Conservation (phyloP, 352 stramenopile genomes). For the Globisporangium takayamanum region DNA sequence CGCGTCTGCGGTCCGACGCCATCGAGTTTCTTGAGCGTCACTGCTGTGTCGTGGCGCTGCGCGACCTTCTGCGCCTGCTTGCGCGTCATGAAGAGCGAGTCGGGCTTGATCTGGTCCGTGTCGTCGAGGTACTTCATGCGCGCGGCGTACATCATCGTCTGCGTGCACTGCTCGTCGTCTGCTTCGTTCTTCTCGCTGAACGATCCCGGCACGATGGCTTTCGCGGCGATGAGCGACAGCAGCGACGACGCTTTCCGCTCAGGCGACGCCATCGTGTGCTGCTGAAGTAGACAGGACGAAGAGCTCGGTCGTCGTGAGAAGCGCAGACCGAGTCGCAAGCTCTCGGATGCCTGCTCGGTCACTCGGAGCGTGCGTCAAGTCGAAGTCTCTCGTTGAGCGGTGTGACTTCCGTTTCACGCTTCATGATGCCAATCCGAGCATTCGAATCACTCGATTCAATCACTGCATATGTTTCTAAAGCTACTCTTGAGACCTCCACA, state of each 20-base stretch:
- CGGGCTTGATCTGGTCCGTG: constrained; percentile 35
- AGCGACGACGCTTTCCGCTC: constrained; percentile 16
- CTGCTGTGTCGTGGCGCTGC: constrained; percentile 32
- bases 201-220: constrained; percentile 18
- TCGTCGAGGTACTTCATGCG: constrained; percentile 73
- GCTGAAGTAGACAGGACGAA: not conserved
- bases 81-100: constrained; percentile 67
- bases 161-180: constrained; percentile 42
- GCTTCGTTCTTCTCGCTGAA: constrained; percentile 12
- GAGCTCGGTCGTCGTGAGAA: no score
- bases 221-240: constrained; percentile 27
- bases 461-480: no score
- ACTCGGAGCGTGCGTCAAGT: no score
- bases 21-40: constrained; percentile 46
- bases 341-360: no score
- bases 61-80: constrained; percentile 71
- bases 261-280: constrained; percentile 1
- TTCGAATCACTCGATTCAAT: no score
- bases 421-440: no score
- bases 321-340: no score
- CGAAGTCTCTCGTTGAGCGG: no score
- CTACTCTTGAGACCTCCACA: no score
- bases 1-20: constrained; percentile 9
- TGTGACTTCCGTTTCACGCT: no score
- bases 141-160: constrained; percentile 73